Evolutionary conservation across 495 filamentous ascomycete species (phyloP).

Genomic region (Penicillium goetzii): DNA sequence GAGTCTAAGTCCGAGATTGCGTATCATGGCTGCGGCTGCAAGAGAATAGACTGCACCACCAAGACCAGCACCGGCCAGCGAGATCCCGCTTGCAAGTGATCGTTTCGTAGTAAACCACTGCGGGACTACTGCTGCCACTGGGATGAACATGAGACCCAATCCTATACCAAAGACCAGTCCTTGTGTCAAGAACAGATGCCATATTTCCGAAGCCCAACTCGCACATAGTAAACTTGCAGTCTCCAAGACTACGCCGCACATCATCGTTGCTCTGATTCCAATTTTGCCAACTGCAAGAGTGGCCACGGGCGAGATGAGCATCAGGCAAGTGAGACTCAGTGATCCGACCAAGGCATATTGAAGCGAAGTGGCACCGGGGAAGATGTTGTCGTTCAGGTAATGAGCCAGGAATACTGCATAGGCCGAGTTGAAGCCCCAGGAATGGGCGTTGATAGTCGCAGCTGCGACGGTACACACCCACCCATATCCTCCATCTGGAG

Average conservation of each 20-base stretch:
- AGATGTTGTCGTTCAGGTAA: slow-evolving; percentile 17
- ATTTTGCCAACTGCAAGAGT: slow-evolving; percentile 38
- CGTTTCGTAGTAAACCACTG: slow-evolving; percentile 57
- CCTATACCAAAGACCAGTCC: slow-evolving; percentile 54
- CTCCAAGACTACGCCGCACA: slow-evolving; percentile 46
- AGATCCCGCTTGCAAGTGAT: slow-evolving; percentile 55
- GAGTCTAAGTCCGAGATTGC: not conserved
- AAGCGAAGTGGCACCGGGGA: slow-evolving; percentile 13
- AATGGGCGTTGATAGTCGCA: slow-evolving; percentile 44
- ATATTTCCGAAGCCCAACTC: slow-evolving; percentile 48
- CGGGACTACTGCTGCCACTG: slow-evolving; percentile 47
- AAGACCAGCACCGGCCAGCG: slow-evolving; percentile 51
- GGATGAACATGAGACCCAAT: slow-evolving; percentile 56
- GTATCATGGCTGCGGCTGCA: not conserved
- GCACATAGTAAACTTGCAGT: slow-evolving; percentile 48
- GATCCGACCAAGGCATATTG: slow-evolving; percentile 24
- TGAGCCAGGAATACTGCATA: slow-evolving; percentile 18
- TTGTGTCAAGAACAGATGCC: slow-evolving; percentile 58
- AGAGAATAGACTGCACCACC: slow-evolving; percentile 37
- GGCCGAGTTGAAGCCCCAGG: slow-evolving; percentile 45
- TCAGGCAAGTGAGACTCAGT: slow-evolving; percentile 1
- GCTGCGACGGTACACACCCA: slow-evolving; percentile 44
- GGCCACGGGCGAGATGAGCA: slow-evolving; percentile 16
- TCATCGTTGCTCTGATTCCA: slow-evolving; percentile 42
- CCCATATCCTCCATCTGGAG: slow-evolving; percentile 47